Evolutionary conservation across 192 early-diverging fungal species (phyloP).

Genomic region (Backusella tuberculispora): DNA sequence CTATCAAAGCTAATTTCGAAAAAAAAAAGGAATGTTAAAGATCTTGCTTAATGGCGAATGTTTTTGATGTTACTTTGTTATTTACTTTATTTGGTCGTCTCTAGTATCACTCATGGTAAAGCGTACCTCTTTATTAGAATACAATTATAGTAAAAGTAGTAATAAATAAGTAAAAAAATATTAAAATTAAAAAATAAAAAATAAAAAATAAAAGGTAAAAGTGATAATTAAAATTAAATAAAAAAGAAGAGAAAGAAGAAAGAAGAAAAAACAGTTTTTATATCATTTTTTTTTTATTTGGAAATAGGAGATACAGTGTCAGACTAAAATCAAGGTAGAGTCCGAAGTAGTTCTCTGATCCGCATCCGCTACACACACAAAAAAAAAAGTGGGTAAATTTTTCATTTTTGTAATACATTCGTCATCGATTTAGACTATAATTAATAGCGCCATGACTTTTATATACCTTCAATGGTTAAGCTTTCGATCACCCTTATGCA

Average conservation of each 20-base stretch:
- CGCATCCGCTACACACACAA: neutral
- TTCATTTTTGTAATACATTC: slow-evolving; percentile 7
- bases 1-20: slow-evolving; percentile 31
- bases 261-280: slow-evolving; percentile 10
- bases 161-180: neutral
- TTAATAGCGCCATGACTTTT: slow-evolving; percentile 5
- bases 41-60: neutral
- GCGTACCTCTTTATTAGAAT: neutral
- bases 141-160: neutral
- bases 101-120: slow-evolving; percentile 1
- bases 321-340: neutral
- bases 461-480: neutral
- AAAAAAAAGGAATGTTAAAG: neutral
- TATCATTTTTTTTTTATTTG: neutral
- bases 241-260: neutral
- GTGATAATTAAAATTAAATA: neutral
- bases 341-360: neutral
- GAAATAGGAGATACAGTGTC: slow-evolving; percentile 10
- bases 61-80: neutral
- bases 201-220: neutral
- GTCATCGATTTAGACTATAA: slow-evolving; percentile 9
- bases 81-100: slow-evolving; percentile 18
- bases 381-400: slow-evolving; percentile 12
- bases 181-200: neutral
- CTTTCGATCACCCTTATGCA: neutral